Base-by-base conservation (phyloP, 2,329 filamentous ascomycete species). In the Aspergillus bombycis region DNA sequence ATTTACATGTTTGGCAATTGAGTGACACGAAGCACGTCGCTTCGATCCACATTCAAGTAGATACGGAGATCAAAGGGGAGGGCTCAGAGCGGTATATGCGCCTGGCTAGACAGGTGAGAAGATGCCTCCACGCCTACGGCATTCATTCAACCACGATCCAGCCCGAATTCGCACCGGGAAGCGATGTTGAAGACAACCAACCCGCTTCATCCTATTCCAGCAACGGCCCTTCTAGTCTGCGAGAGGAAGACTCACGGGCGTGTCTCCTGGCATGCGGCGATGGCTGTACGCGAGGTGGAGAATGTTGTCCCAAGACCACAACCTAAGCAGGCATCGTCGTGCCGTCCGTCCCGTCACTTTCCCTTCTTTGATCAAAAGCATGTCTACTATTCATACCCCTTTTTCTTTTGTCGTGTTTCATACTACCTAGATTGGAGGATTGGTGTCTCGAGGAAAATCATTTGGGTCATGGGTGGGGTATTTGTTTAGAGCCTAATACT, bases 101-200 rank as follows among this genome's bases (percentile, higher is more conserved):
- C 67, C 86, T 99, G 45, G 93, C 94, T 23, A 88, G 88, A 63
- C 89, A 91, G 62, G 91, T 96, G 21, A 87, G 94, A 55, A 89
- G 89, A 73, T 99, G 95, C 73, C 88, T 99, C 3, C 95, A 99
- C 78, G 94, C 88, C 41, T 97, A 96, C 71, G 94, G 95, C 61
- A 98, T 99, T 68, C 95, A 99, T 81, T 96, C 92, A 43, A 94
- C 93, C 41, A 99, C 95, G 14, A 98, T 99, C 70, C 95, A 99
- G 79, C 95, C 95, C 7, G 95, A 99, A 78, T 99, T 83, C 55
- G 70, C 74, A 11, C 78, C 76, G 1, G 77, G 74, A 6, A 78
- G 72, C 61, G 77, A 80, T 38, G 55, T 52, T 3, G 77, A 78
- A 55, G 76, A 77, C 14, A 70, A 66, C 48, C 61, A 68, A 9